Evolutionary conservation across 2,329 filamentous ascomycete species (phyloP).

Genomic region (Hypoxylon sp.): DNA sequence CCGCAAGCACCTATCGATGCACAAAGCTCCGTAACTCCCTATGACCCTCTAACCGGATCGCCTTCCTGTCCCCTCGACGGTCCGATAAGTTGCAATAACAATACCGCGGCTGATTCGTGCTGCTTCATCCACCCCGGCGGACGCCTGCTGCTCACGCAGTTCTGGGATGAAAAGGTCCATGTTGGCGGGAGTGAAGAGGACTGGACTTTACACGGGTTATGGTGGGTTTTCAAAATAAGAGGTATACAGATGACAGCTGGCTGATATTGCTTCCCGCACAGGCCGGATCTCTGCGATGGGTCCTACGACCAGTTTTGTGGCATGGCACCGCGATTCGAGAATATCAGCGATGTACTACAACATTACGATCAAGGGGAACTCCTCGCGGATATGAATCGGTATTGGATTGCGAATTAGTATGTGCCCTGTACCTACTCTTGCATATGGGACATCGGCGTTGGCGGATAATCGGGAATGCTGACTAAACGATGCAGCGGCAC

Average conservation of each 20-base stretch:
- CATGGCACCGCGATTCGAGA: conserved; percentile 60
- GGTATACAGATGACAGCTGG: neutral
- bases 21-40: conserved; percentile 50
- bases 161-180: conserved; percentile 61
- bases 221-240: too few species aligned
- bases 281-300: conserved; percentile 63
- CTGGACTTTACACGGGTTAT: conserved; percentile 63
- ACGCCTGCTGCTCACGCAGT: conserved; percentile 60
- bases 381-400: conserved; percentile 59
- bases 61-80: conserved; percentile 60
- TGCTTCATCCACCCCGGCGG: conserved; percentile 62
- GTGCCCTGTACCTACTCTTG: conserved; percentile 21
- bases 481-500: conserved; percentile 51
- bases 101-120: conserved; percentile 57
- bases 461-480: neutral
- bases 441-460: too few species aligned
- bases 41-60: conserved; percentile 56
- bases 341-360: conserved; percentile 60
- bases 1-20: conserved; percentile 37
- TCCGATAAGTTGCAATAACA: conserved; percentile 60
- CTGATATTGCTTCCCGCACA: conserved; percentile 40
- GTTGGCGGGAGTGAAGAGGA: conserved; percentile 60
- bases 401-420: conserved; percentile 60
- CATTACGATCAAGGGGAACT: conserved; percentile 59
- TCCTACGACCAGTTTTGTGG: conserved; percentile 61